phyloP scores from a whole-genome alignment of 176 grass and related monocot genomes.

The Saccharum spontaneum region DNA sequence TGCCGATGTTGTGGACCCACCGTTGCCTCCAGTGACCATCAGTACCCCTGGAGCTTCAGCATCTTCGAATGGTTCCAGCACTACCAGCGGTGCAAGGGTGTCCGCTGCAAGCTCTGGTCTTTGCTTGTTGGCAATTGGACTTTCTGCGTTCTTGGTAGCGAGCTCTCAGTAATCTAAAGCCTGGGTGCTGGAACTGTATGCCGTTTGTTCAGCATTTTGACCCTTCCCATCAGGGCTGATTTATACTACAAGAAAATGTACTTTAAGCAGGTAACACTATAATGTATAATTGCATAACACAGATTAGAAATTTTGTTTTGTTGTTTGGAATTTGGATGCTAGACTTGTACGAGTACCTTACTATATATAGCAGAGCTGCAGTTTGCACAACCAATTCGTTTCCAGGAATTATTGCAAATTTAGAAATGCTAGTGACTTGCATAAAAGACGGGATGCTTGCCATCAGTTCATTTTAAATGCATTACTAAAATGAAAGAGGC shows the following conservation, averaged over 20 bases:
- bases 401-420: too few relatives aligned
- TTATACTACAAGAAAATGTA: conserved; percentile 37
- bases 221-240: not conserved
- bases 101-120: not conserved
- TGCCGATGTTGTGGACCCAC: conserved; percentile 64
- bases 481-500: too few relatives aligned
- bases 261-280: conserved; percentile 1
- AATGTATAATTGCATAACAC: not conserved
- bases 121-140: not conserved
- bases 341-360: not conserved
- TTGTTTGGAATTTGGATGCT: not conserved
- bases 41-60: conserved; percentile 10
- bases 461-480: too few relatives aligned
- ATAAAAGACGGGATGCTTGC: too few relatives aligned
- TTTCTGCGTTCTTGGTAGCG: not conserved
- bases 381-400: too few relatives aligned
- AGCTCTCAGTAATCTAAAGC: not conserved
- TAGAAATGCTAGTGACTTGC: too few relatives aligned
- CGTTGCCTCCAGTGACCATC: conserved; percentile 55
- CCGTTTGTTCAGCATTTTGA: not conserved
- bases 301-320: not conserved
- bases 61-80: not conserved
- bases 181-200: not conserved
- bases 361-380: too few relatives aligned
- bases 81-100: not conserved